A percentile compares a stretch with the other conserved stretches of the same genome.
Conservation (phyloP, 2,329 filamentous ascomycete species). For the Clonostachys sp. region DNA sequence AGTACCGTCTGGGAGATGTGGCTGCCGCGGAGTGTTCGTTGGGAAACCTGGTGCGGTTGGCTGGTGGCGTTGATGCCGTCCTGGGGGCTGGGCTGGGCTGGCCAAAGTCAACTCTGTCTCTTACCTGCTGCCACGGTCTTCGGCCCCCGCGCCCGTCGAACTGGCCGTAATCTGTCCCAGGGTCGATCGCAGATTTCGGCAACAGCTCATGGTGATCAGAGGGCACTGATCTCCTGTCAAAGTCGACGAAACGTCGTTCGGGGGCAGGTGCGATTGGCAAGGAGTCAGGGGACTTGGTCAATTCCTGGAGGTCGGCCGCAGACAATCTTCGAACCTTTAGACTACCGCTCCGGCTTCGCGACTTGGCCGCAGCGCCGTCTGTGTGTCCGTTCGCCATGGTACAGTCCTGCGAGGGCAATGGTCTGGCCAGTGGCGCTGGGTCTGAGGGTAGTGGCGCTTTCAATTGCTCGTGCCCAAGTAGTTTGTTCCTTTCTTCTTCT, state of each 20-base stretch:
- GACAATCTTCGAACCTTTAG: constrained; percentile 46
- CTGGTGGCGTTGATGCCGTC: constrained; percentile 50
- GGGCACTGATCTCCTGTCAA: constrained; percentile 13
- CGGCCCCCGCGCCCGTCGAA: constrained; percentile 10
- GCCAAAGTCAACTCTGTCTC: constrained; percentile 7
- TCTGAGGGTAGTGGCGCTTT: neutral
- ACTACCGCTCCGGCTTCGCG: constrained; percentile 12
- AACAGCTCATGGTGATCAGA: constrained; percentile 16
- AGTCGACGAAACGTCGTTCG: neutral
- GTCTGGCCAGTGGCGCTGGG: neutral
- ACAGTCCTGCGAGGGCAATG: neutral
- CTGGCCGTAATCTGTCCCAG: neutral
- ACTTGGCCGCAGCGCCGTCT: constrained; percentile 5
- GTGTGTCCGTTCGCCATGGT: constrained; percentile 1
- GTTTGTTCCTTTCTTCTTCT: constrained; percentile 11
- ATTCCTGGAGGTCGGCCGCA: constrained; percentile 52
- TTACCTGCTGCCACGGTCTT: neutral
- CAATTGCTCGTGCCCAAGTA: neutral
- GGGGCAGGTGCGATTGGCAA: constrained; percentile 45
- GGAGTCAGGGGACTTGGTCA: constrained; percentile 53
- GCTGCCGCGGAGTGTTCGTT: constrained; percentile 14
- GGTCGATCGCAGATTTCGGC: constrained; percentile 5
- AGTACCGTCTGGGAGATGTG: constrained; percentile 39
- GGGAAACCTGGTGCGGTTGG: constrained; percentile 28
- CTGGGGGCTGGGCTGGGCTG: constrained; percentile 26